Base-by-base conservation (phyloP, 2,329 filamentous ascomycete genomes). In the Scytalidium lignicola region DNA sequence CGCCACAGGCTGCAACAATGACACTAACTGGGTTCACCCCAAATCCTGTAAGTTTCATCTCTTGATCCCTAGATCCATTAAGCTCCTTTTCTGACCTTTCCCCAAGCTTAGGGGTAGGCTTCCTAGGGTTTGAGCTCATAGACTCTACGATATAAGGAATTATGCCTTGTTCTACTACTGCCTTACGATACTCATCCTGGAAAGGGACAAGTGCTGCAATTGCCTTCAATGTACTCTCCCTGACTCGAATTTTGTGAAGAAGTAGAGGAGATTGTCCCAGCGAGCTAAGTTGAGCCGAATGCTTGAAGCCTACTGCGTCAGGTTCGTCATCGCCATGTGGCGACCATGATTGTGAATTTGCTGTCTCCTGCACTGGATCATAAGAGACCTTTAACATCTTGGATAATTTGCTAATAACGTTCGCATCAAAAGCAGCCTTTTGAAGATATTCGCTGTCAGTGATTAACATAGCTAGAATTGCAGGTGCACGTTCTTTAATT, bases 121-220 rank as follows among this genome's bases (percentile, higher is more conserved):
- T 79, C 23, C 69, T 65, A n/a, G 76, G 76, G 23, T 78, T 78
- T 1, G 82, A 75, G 46, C 79, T 83, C 41, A 97, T 76, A 1
- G 90, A 93, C 58, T 95, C 88, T 40, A 95, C 85, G 46, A 97
- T 84, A 62, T 86, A 90, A 1, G 83, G 78, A 41, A 95, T 76
- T 44, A 88, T 80, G n/a, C 90, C 89, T 58, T 88, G 82, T 20
- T 91, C 85, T 46, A 93, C 86, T 43, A 97, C 79, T 0, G 79
- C 77, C 62, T 95, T 95, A 41, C 91, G 79, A 62, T 92, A 89
- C 20, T 87, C 82, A 58, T 97, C 90, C 60, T 90, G 90, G 58
- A 86, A 85, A 2, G 88, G 82, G 1, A 88, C 82, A 45, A 97
- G 73, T 2, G 90, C 86, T n/a, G 88, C 88, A 49, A 97, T 72